A percentile compares a stretch with the other conserved stretches of the same genome.
These are phyloP conservation scores for Jaapia argillacea DNA, from an alignment of 768 basidiomycete genomes.

Conservation along the genomic window DNA sequence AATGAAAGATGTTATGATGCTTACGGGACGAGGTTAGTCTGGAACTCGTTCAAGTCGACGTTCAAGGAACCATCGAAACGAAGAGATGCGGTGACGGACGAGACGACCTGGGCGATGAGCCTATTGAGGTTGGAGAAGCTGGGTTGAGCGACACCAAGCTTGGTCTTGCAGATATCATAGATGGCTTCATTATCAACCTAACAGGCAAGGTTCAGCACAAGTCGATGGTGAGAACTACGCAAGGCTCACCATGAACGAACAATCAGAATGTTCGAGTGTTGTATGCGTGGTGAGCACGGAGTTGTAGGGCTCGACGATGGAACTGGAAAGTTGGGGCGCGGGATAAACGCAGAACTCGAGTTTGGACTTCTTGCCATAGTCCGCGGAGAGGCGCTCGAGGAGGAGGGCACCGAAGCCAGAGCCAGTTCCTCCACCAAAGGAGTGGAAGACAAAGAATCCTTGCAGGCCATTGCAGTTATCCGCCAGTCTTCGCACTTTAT, in stretches of 20 bases:
- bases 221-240: background rate
- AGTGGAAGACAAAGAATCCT: conserved; percentile 99
- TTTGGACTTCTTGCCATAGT: conserved; percentile 99
- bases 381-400: conserved; percentile 89
- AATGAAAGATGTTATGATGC: conserved; percentile 18
- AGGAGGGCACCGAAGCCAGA: conserved; percentile 97
- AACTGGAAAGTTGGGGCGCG: conserved; percentile 85
- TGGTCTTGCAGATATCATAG: conserved; percentile 98
- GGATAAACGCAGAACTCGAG: conserved; percentile 98
- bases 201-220: conserved; percentile 3
- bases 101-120: conserved; percentile 97
- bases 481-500: conserved; percentile 87
- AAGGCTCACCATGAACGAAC: conserved; percentile 86
- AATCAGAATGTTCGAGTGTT: conserved; percentile 97
- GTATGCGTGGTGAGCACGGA: conserved; percentile 95
- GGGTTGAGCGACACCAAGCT: conserved; percentile 74
- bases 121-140: conserved; percentile 93
- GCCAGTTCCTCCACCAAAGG: conserved; percentile 97
- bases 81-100: conserved; percentile 92
- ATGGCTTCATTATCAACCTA: conserved; percentile 99
- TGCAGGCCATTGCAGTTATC: conserved; percentile 97
- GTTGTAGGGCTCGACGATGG: conserved; percentile 98
- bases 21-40: conserved; percentile 96
- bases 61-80: conserved; percentile 97
- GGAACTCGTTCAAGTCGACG: conserved; percentile 97